Base-by-base conservation (phyloP, 352 stramenopile genomes). In the Peronospora tabacina region DNA sequence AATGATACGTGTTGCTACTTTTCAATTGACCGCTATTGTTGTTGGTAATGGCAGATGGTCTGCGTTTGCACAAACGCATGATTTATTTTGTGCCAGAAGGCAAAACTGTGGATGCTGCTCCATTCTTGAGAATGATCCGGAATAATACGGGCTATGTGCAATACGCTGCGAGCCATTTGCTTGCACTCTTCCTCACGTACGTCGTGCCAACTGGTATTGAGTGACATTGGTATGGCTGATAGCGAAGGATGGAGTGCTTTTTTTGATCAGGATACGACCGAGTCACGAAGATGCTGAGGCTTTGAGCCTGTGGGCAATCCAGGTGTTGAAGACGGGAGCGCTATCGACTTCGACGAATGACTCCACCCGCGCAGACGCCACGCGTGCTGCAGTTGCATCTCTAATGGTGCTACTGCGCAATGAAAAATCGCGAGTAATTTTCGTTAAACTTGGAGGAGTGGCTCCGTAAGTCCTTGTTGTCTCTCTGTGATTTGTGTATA, bases 361-460 rank as follows among this genome's bases (percentile, higher is more conserved):
- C 36, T 58, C 72, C n/a, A 82, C 68, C 46, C 78, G 75, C 12
- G 70, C 70, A 5, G 89, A 87, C 32, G 66, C 87, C 26, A 90
- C 75, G 20, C 78, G 82, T 19, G 87, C 95, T 19, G 88, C 84
- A 1, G 85, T 97, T 30, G 77, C 92, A 36, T 85, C 90, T 9
- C 76, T 98, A 58, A 96, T 94, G 73, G 86, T 96, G 17, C 61
- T 98, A 34, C 81, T 97, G 56, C 80, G 89, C 30, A 79, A 86
- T 51, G 78, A 92, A 35, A 85, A 95, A 54, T 77, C 87, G 12
- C 85, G 91, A 47, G 66, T 87, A 36, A 66, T 96, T 39, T 97
- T 98, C 60, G 77, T 93, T 13, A 87, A 91, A 37, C 77, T 86
- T 34, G 85, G 87, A 34, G 93, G 92, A 38, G 85, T 98, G 28